Base-by-base conservation (phyloP, 306 rosid genomes). In the Luffa aegyptiaca region DNA sequence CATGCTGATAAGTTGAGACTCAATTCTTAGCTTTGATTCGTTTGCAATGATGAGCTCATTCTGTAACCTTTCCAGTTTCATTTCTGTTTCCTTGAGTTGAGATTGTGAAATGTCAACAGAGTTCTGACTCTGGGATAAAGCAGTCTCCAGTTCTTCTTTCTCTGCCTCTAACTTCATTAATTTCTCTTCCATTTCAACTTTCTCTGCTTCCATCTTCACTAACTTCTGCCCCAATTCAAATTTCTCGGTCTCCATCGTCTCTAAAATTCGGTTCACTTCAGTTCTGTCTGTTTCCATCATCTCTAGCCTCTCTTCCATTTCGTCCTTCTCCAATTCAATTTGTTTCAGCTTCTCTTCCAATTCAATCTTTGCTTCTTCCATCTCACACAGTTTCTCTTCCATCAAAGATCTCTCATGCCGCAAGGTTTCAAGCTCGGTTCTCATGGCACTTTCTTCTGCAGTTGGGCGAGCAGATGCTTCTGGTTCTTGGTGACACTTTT, bases 381-480 rank as follows among this genome's bases (percentile, higher is more conserved):
- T 82, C 82, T 82, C 84, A 80, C 82, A 87, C 83, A 92, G 79
- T 82, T 86, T 90, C 80, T 71, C 86, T 80, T 84, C 90, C 79
- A 92, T 81, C 79, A 88, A 87, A 57, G 85, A 82, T 64, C 77
- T 86, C 86, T 77, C 94, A 64, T 82, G 85, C 77, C 14, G 84
- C 96, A 90, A 82, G 33, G 86, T 82, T 84, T 89, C 96, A 79
- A 91, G 89, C 87, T 96, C 89, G 0, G 79, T 82, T 81, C 82
- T 91, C 75, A 88, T 80, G 64, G 87, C 76, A 80, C 66, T 82
- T 84, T 88, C 94, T 85, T 46, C 83, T 52, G 83, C 63, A 63
- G 36, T 64, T 58, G 79, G 45, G 41, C 75, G 79, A 86, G 84
- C 12, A 41, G 75, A 84, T 37, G 71, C 75, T 78, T 77, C 90